Conservation (phyloP, 1,284 basidiomycete species). For the Leucoagaricus sp. region DNA sequence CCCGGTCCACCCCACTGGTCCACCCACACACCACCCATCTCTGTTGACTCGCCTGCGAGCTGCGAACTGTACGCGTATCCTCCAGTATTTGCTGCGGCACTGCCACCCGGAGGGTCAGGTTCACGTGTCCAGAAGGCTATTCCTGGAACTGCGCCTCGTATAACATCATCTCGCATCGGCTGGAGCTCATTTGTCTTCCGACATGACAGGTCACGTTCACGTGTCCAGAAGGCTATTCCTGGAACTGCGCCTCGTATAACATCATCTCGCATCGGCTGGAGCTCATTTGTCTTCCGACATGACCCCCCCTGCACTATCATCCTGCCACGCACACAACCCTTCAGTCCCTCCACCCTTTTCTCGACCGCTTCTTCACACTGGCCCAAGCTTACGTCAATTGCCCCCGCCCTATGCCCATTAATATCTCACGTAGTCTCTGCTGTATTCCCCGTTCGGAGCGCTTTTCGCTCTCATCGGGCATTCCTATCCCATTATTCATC, state of each 20-base stretch:
- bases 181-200: conserved; percentile 8
- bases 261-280: conserved; percentile 9
- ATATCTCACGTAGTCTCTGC: no score
- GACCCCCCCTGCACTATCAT: not conserved
- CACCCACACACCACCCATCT: not conserved
- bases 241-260: conserved; percentile 4
- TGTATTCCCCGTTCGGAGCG: conserved; percentile 10
- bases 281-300: conserved; percentile 5
- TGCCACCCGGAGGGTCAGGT: conserved; percentile 4
- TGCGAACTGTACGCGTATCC: no score
- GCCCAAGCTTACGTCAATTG: not conserved
- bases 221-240: conserved; percentile 11
- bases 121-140: not conserved
- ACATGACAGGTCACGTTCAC: no score
- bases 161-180: conserved; percentile 6
- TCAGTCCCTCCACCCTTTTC: not conserved
- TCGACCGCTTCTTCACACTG: not conserved
- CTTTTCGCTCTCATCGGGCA: not conserved
- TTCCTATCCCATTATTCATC: conserved; percentile 1
- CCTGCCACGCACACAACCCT: not conserved
- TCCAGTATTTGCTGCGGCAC: not conserved
- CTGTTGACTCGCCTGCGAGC: no score
- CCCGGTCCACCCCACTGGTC: not conserved
- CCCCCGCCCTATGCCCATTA: conserved; percentile 6
- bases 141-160: conserved; percentile 1